These are phyloP conservation scores for Chamaecrista fasciculata DNA, from an alignment of 306 rosid genomes.

Conservation along the genomic window DNA sequence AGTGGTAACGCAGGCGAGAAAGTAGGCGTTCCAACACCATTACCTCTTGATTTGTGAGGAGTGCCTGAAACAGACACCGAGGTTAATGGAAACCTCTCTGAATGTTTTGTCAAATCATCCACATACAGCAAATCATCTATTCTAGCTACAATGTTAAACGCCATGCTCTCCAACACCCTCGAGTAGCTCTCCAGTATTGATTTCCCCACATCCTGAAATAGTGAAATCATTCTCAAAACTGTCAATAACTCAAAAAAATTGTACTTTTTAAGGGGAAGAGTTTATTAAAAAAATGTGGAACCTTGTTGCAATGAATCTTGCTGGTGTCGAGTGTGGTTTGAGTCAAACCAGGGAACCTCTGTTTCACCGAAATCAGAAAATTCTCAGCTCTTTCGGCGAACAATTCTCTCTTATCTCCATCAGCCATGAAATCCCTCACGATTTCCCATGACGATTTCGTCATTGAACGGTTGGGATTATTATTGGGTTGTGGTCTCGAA, in stretches of 20 bases:
- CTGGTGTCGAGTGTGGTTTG: conserved; percentile 85
- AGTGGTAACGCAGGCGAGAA: conserved; percentile 56
- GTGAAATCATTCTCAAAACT: conserved; percentile 36
- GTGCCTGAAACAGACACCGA: conserved; percentile 79
- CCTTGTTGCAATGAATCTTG: conserved; percentile 95
- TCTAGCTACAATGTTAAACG: conserved; percentile 82
- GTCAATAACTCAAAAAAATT: too few relatives aligned
- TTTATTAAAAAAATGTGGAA: too few relatives aligned
- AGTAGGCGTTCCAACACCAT: conserved; percentile 30
- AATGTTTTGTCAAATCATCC: conserved; percentile 76
- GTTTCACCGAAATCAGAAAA: conserved; percentile 69
- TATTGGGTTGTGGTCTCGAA: conserved; percentile 49
- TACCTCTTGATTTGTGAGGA: conserved; percentile 48
- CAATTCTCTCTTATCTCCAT: conserved; percentile 82
- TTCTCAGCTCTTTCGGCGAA: conserved; percentile 86
- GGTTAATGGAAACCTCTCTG: conserved; percentile 58
- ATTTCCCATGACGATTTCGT: conserved; percentile 93
- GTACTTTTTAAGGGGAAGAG: too few relatives aligned
- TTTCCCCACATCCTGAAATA: conserved; percentile 88
- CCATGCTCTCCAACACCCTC: conserved; percentile 90
- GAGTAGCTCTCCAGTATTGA: conserved; percentile 93
- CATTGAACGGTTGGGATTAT: conserved; percentile 61
- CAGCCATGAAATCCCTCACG: conserved; percentile 83
- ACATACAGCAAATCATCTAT: conserved; percentile 83
- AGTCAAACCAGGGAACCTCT: conserved; percentile 80